A percentile compares a stretch with the other conserved stretches of the same genome.
Evolutionary conservation across 345 rosid genomes (phyloP).

Genomic region (Salix caprea): DNA sequence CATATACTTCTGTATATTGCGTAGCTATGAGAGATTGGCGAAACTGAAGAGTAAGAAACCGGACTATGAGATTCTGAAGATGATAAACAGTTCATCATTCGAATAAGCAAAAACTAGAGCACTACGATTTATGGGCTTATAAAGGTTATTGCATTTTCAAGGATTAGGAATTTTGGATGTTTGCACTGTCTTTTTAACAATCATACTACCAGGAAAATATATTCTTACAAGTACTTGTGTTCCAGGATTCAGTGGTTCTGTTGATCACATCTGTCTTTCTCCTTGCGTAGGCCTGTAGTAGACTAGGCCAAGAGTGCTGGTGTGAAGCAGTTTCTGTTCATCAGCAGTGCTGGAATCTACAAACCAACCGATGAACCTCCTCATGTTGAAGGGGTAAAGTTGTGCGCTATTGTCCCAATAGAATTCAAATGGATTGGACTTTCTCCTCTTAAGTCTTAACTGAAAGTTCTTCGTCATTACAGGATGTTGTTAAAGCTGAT

Average conservation of each 20-base stretch:
- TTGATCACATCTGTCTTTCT: neutral
- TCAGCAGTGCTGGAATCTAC: conserved; percentile 95
- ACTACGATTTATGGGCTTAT: neutral
- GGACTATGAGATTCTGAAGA: neutral
- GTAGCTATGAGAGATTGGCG: neutral
- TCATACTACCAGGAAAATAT: neutral
- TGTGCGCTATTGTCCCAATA: neutral
- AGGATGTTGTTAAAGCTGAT: conserved; percentile 78
- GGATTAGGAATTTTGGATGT: neutral
- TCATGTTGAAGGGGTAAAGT: conserved; percentile 80
- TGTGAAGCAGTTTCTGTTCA: conserved; percentile 77
- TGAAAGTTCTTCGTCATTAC: conserved; percentile 14
- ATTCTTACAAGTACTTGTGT: neutral
- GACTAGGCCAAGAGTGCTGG: conserved; percentile 89
- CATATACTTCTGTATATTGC: neutral
- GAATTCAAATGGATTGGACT: neutral
- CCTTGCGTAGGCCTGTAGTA: conserved; percentile 55
- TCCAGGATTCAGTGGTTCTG: neutral
- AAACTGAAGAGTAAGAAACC: neutral
- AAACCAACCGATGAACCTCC: conserved; percentile 85
- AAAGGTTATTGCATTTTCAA: neutral
- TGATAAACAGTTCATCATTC: neutral
- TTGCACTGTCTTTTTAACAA: neutral
- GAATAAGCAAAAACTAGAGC: neutral
- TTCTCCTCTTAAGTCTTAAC: neutral